Percentiles rank a stretch among this genome's conserved stretches.
These are phyloP conservation scores for Cornus suecica DNA, from an alignment of 148 eudicot species.

Conservation along the genomic window DNA sequence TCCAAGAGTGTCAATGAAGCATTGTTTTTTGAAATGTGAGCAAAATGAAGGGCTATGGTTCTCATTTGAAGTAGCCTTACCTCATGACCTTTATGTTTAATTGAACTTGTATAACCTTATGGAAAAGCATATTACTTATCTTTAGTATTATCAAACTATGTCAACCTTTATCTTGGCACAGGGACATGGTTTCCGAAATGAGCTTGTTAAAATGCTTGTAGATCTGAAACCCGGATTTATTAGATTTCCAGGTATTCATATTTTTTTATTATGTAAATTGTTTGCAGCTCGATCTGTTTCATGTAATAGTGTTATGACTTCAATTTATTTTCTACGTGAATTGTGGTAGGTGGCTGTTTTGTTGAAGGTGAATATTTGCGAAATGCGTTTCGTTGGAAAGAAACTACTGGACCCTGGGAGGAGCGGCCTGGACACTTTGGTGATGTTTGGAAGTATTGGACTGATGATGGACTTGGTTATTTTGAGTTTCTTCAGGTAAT, in stretches of 20 bases:
- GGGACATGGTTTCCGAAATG: slow-evolving; percentile 94
- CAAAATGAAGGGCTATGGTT: too few species aligned
- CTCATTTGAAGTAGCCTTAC: too few species aligned
- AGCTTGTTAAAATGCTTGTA: slow-evolving; percentile 71
- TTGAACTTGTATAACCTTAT: not conserved
- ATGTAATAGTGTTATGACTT: not conserved
- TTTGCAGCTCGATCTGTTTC: not conserved
- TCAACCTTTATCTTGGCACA: slow-evolving; percentile 17
- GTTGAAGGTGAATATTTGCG: slow-evolving; percentile 76
- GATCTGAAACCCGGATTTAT: slow-evolving; percentile 75
- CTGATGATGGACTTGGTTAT: slow-evolving; percentile 53
- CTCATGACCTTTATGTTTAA: not conserved
- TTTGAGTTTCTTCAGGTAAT: slow-evolving; percentile 51
- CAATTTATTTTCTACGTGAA: not conserved
- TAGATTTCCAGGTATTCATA: slow-evolving; percentile 81
- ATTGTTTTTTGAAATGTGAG: too few species aligned
- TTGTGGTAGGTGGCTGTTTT: slow-evolving; percentile 73
- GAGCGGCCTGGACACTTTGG: slow-evolving; percentile 49
- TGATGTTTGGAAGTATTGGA: slow-evolving; percentile 55
- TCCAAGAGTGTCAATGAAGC: too few species aligned
- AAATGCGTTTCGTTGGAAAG: slow-evolving; percentile 88
- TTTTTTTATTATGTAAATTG: too few species aligned
- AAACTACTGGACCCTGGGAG: slow-evolving; percentile 86
- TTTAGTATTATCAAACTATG: not conserved
- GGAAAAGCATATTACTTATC: not conserved